Evolutionary conservation across 495 filamentous ascomycete species (phyloP).

Genomic region (Chaetomidium leptoderma): DNA sequence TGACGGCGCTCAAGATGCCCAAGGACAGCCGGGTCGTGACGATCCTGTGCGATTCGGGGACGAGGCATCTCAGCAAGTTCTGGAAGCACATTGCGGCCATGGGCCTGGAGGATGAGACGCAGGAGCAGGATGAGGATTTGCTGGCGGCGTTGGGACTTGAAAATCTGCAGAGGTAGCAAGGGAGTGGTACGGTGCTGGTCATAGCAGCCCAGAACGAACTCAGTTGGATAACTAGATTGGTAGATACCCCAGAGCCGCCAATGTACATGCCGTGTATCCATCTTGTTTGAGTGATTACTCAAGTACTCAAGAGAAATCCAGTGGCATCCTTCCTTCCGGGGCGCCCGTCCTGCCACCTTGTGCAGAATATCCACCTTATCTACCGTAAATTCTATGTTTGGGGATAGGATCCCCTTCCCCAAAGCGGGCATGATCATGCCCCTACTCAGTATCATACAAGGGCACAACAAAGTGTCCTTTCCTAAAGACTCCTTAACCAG

Average conservation of each 20-base stretch:
- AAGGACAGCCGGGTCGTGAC: conserved; percentile 78
- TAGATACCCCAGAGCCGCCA: conserved; percentile 4
- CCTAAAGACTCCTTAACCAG: conserved; percentile 12
- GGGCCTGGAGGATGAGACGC: conserved; percentile 20
- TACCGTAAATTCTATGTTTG: neutral
- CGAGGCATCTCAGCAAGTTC: conserved; percentile 88
- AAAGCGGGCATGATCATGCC: neutral
- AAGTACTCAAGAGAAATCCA: neutral
- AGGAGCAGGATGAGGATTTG: conserved; percentile 26
- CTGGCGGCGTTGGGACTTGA: conserved; percentile 37
- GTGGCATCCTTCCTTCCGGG: neutral
- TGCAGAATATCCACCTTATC: neutral
- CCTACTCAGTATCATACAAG: conserved; percentile 12
- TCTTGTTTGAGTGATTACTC: neutral
- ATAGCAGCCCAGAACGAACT: neutral
- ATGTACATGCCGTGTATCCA: neutral
- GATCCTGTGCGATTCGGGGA: conserved; percentile 85
- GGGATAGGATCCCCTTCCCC: neutral
- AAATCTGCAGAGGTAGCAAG: conserved; percentile 17
- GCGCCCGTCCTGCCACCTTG: neutral
- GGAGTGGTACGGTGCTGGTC: neutral
- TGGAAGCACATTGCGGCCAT: conserved; percentile 73
- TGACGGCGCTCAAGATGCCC: conserved; percentile 65
- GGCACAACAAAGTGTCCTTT: neutral
- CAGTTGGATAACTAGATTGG: neutral